These are phyloP conservation scores for Petasospora rhodanensis DNA, from an alignment of 1,139 yeast species.

Conservation along the genomic window DNA sequence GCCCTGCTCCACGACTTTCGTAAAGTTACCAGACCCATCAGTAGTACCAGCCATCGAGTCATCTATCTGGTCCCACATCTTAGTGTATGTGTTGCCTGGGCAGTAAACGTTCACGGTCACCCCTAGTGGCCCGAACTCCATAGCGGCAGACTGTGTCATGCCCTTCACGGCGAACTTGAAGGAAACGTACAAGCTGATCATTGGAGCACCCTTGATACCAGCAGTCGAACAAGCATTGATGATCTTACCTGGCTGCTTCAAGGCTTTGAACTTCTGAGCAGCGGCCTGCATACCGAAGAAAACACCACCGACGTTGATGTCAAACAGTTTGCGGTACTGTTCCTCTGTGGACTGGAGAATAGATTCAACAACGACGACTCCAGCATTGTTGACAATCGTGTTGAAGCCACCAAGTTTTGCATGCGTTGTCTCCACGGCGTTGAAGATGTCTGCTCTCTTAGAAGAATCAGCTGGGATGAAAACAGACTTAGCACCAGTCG, in stretches of 20 bases:
- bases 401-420: conserved; percentile 28
- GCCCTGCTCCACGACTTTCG: conserved; percentile 17
- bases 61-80: conserved; percentile 29
- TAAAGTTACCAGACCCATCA: too few species aligned
- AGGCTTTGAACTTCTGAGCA: conserved; percentile 25
- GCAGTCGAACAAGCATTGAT: conserved; percentile 30
- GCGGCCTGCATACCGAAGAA: conserved; percentile 34
- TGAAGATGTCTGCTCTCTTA: conserved; percentile 23
- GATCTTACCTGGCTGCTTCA: conserved; percentile 27
- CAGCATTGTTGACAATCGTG: conserved; percentile 32
- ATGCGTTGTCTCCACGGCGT: conserved; percentile 26
- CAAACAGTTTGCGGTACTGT: conserved; percentile 18
- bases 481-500: conserved; percentile 16
- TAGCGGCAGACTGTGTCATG: conserved; percentile 29
- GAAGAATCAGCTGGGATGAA: conserved; percentile 27
- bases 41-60: too few species aligned
- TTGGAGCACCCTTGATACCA: conserved; percentile 21
- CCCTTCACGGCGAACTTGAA: conserved; percentile 30
- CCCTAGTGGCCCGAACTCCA: conserved; percentile 25
- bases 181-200: conserved; percentile 26
- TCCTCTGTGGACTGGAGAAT: conserved; percentile 25
- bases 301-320: conserved; percentile 29
- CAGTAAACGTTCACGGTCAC: conserved; percentile 30
- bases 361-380: conserved; percentile 25
- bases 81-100: conserved; percentile 29